Percentiles rank a stretch among this genome's conserved stretches.
These are phyloP conservation scores for Powellomyces hirtus DNA, from an alignment of 192 early-diverging fungal species.

Conservation along the genomic window DNA sequence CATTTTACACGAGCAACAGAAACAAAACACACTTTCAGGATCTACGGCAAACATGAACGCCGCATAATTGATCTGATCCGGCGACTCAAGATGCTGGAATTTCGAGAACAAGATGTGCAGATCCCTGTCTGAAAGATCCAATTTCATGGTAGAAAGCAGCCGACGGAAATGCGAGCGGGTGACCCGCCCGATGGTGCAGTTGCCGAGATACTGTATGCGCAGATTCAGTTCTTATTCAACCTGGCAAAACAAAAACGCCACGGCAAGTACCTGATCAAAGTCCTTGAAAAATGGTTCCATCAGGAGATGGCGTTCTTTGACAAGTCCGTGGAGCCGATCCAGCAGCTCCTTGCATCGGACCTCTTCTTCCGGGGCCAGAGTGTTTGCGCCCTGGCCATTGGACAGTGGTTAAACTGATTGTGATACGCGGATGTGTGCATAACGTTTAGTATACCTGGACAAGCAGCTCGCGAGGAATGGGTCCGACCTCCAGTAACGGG, in stretches of 20 bases:
- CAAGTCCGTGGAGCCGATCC: conserved; percentile 27
- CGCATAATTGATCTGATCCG: conserved; percentile 51
- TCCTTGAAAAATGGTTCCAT: conserved; percentile 53
- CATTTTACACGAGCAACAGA: not conserved
- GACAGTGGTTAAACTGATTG: too few relatives aligned
- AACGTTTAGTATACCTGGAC: conserved; percentile 24
- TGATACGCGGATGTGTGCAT: not conserved
- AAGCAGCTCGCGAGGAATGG: conserved; percentile 43
- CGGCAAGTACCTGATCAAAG: conserved; percentile 45
- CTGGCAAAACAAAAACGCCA: not conserved
- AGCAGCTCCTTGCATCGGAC: conserved; percentile 41
- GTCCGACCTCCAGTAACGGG: conserved; percentile 44
- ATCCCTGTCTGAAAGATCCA: conserved; percentile 50
- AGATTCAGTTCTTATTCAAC: not conserved
- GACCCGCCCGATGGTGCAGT: conserved; percentile 43
- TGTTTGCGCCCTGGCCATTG: conserved; percentile 33
- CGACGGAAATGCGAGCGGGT: conserved; percentile 54
- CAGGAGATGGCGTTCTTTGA: conserved; percentile 43
- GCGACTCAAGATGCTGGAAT: conserved; percentile 39
- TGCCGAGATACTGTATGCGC: conserved; percentile 36
- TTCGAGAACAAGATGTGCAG: conserved; percentile 53
- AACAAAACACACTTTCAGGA: conserved; percentile 43
- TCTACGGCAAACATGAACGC: conserved; percentile 52
- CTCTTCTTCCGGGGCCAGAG: conserved; percentile 42
- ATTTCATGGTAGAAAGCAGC: conserved; percentile 43